Evolutionary conservation across 1,284 basidiomycete species (phyloP).

Genomic region (Ustilago lituana): DNA sequence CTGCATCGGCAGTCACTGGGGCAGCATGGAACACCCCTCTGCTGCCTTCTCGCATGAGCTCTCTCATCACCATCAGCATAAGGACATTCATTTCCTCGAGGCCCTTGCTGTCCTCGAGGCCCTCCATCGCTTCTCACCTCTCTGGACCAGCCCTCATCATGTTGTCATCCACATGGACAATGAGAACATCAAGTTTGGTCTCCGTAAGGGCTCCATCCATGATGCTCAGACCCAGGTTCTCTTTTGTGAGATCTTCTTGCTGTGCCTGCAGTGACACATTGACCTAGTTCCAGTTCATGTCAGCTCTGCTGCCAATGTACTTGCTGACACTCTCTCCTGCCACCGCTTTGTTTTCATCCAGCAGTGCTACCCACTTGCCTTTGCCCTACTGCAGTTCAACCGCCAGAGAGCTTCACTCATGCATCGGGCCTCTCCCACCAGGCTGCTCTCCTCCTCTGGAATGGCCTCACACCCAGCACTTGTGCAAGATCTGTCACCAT

Average conservation of each 20-base stretch:
- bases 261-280: not conserved
- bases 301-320: not conserved
- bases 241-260: too few species aligned
- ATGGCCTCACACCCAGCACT: not conserved
- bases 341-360: not conserved
- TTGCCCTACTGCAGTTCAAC: not conserved
- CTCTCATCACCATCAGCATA: not conserved
- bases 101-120: not conserved
- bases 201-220: too few species aligned
- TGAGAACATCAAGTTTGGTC: too few species aligned
- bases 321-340: not conserved
- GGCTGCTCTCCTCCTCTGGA: not conserved
- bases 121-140: not conserved
- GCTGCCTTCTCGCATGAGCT: too few species aligned
- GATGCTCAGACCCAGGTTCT: too few species aligned
- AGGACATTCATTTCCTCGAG: not conserved
- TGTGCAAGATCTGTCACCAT: too few species aligned
- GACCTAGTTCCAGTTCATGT: not conserved
- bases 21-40: too few species aligned
- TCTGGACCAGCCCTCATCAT: not conserved
- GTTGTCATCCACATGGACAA: too few species aligned
- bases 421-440: not conserved
- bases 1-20: too few species aligned
- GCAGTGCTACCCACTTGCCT: not conserved
- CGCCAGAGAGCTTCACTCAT: not conserved